Evolutionary conservation across 176 grass and related monocot genomes (phyloP).

Genomic region (Otatea glauca): DNA sequence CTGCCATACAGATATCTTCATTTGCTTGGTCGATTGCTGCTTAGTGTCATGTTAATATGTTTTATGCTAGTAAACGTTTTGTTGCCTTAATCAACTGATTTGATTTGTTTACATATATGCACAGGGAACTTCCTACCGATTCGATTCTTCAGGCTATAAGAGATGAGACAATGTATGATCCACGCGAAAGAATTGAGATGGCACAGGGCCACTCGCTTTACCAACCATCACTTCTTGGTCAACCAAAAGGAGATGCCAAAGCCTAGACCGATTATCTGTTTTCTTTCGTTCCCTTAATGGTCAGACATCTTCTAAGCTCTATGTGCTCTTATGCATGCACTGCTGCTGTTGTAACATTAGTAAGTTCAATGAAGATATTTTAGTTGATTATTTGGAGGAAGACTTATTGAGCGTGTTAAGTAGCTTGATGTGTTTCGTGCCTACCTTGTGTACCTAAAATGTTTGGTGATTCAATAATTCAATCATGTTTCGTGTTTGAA

Average conservation of each 20-base stretch:
- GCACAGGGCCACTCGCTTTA: conserved; percentile 80
- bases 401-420: conserved; percentile 32
- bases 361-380: conserved; percentile 15
- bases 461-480: conserved; percentile 22
- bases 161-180: conserved; percentile 98
- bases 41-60: conserved; percentile 9
- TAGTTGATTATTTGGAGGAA: not conserved
- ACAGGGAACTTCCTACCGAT: conserved; percentile 71
- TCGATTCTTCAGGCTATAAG: conserved; percentile 95
- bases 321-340: conserved; percentile 20
- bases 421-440: conserved; percentile 29
- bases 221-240: conserved; percentile 82
- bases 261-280: conserved; percentile 28
- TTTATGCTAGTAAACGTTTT: conserved; percentile 3
- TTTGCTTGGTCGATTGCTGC: conserved; percentile 10
- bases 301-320: conserved; percentile 23
- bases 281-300: not conserved
- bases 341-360: conserved; percentile 53
- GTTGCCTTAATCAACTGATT: conserved; percentile 15
- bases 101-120: conserved; percentile 37
- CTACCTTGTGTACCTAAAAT: conserved; percentile 31
- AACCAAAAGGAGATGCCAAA: conserved; percentile 44
- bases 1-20: conserved; percentile 11
- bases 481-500: not conserved
- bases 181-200: conserved; percentile 94